Evolutionary conservation across 768 basidiomycete genomes (phyloP).

Genomic region (Megacollybia marginata): DNA sequence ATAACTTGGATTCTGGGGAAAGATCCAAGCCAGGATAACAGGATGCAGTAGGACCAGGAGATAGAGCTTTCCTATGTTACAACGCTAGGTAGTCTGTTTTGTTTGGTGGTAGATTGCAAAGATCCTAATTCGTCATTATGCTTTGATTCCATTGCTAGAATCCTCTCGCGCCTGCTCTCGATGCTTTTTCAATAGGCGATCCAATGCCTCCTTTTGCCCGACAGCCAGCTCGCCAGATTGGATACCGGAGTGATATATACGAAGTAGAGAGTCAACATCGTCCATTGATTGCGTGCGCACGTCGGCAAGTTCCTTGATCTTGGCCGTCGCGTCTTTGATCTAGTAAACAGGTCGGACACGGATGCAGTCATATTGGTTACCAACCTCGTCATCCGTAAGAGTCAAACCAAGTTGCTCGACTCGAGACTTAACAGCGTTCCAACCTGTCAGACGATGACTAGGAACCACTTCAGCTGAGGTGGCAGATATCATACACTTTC

Average conservation of each 20-base stretch:
- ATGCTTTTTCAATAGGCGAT: slow-evolving; percentile 79
- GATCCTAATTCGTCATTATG: too few relatives aligned
- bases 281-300: slow-evolving; percentile 99
- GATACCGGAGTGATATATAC: slow-evolving; percentile 93
- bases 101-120: too few relatives aligned
- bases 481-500: slow-evolving; percentile 5
- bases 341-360: slow-evolving; percentile 18
- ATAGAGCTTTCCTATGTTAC: too few relatives aligned
- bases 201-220: slow-evolving; percentile 89
- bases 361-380: slow-evolving; percentile 8
- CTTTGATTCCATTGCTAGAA: too few relatives aligned
- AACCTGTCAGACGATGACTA: slow-evolving; percentile 92
- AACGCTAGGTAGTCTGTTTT: too few relatives aligned
- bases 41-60: too few relatives aligned
- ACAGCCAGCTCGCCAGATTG: slow-evolving; percentile 87
- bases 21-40: too few relatives aligned
- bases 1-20: too few relatives aligned
- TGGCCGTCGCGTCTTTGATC: slow-evolving; percentile 97
- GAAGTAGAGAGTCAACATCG: slow-evolving; percentile 94
- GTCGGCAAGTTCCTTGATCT: slow-evolving; percentile 99
- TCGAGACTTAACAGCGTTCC: slow-evolving; percentile 99
- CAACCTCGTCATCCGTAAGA: slow-evolving; percentile 83
- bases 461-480: slow-evolving; percentile 1
- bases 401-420: slow-evolving; percentile 93
- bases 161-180: slow-evolving; percentile 26